Evolutionary conservation across 2,329 filamentous ascomycete genomes (phyloP).

Genomic region (Fusarium secorum): DNA sequence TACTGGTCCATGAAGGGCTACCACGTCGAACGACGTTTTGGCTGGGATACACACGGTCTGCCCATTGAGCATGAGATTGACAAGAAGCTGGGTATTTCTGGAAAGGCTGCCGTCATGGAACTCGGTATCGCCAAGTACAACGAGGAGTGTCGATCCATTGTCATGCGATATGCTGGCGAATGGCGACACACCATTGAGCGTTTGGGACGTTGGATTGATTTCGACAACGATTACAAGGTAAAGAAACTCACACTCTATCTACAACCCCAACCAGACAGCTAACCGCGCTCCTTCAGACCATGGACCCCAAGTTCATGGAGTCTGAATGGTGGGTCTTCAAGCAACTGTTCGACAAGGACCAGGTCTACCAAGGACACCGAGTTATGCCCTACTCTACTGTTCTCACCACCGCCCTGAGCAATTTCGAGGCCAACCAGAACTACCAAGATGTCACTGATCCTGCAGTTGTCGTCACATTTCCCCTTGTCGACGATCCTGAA

Average conservation of each 20-base stretch:
- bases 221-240: constrained; percentile 96
- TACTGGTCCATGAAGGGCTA: constrained; percentile 98
- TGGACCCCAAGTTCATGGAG: constrained; percentile 97
- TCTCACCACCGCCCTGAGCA: constrained; percentile 86
- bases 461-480: constrained; percentile 87
- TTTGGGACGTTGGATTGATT: constrained; percentile 94
- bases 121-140: constrained; percentile 92
- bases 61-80: constrained; percentile 98
- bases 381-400: constrained; percentile 97
- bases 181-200: constrained; percentile 90
- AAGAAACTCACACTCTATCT: neutral
- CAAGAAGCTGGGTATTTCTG: constrained; percentile 90
- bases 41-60: constrained; percentile 93
- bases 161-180: constrained; percentile 87
- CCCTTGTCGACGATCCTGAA: constrained; percentile 77
- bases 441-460: constrained; percentile 94
- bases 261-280: neutral
- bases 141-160: constrained; percentile 87
- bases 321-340: constrained; percentile 97
- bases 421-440: constrained; percentile 93
- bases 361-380: constrained; percentile 88
- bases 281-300: constrained; percentile 66
- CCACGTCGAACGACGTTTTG: constrained; percentile 90
- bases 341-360: constrained; percentile 86
- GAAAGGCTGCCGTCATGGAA: constrained; percentile 85